Percentiles rank a stretch among this genome's conserved stretches.
Conservation (phyloP, 2,329 filamentous ascomycete species). For the Fusarium piperis region DNA sequence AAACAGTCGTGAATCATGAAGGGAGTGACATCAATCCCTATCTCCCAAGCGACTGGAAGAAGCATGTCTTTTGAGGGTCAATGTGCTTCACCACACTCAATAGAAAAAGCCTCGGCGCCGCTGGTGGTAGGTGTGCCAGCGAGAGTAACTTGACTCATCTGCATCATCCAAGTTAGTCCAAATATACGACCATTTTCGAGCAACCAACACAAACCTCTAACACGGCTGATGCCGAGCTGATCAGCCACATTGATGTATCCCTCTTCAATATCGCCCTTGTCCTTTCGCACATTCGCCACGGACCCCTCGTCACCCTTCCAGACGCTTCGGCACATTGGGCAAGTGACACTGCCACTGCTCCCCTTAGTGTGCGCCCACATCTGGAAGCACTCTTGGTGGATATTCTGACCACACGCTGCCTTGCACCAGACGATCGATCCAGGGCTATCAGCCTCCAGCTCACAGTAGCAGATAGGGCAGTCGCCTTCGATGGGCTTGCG, state of each 20-base stretch:
- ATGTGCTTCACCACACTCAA: background rate
- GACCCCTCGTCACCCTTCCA: conserved; percentile 61
- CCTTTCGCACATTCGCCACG: conserved; percentile 56
- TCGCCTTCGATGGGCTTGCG: conserved; percentile 63
- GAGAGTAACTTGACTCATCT: conserved; percentile 24
- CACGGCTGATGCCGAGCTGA: conserved; percentile 65
- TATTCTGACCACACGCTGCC: conserved; percentile 64
- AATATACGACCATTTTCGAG: background rate
- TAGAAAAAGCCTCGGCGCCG: background rate
- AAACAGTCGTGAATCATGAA: background rate
- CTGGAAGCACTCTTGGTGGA: conserved; percentile 63
- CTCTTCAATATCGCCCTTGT: conserved; percentile 54
- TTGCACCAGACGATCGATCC: conserved; percentile 61
- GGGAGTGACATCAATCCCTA: background rate
- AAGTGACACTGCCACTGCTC: conserved; percentile 56
- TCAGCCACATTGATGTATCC: conserved; percentile 71
- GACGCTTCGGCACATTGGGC: conserved; percentile 67
- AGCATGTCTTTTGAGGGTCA: too few relatives aligned
- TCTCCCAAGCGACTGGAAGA: background rate
- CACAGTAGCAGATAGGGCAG: conserved; percentile 67
- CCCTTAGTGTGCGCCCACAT: conserved; percentile 62
- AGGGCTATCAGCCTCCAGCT: conserved; percentile 49
- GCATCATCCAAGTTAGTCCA: conserved; percentile 11
- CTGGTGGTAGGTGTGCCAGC: conserved; percentile 16
- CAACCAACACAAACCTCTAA: conserved; percentile 55